Base-by-base conservation (phyloP, 306 rosid genomes). In the Citrullus colocynthis region DNA sequence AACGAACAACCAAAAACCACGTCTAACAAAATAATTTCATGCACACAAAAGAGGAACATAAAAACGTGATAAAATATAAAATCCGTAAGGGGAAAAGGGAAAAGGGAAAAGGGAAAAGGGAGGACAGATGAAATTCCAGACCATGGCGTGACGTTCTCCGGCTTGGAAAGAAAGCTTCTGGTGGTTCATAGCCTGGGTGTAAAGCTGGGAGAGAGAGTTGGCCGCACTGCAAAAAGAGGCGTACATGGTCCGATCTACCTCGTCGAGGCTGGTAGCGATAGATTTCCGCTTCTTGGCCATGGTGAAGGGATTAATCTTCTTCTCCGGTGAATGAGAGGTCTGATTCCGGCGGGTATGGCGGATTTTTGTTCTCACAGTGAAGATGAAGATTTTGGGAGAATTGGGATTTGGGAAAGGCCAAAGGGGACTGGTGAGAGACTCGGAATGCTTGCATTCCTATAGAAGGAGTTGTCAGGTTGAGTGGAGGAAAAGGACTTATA, bases 181-280 rank as follows among this genome's bases (percentile, higher is more conserved):
- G 44, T 94, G 94, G 80, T 88, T 92, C 94, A 92, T 90, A 66
- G 95, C 89, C 82, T 94, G 96, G 58, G 97, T 82, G 79, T 94
- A 94, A 60, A 94, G 93, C 78, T 92, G 98, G 16, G 98, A 94
- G 71, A 94, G 96, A 56, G 98, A 94, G 70, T 94, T 94, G 1
- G 98, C 98, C 65, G 97, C 96, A 90, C 88, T 89, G 89, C 96
- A 90, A 88, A 94, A 94, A 14, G 95, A 86, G 69, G 98, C 80
- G 85, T 94, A 94, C 91, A 90, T 92, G 89, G 88, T 90, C 30
- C 97, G 95, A 87, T 94, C 98, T 65, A 92, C 98, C 87, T 94
- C 97, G 75, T 94, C 98, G 52, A 94, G 93, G 82, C 93, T 91
- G 72, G 95, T 85, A 9, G 96, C 93, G 14, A 81, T 88, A 7